Conservation (phyloP, 108 stramenopile genomes). For the Skeletonema marinoi region DNA sequence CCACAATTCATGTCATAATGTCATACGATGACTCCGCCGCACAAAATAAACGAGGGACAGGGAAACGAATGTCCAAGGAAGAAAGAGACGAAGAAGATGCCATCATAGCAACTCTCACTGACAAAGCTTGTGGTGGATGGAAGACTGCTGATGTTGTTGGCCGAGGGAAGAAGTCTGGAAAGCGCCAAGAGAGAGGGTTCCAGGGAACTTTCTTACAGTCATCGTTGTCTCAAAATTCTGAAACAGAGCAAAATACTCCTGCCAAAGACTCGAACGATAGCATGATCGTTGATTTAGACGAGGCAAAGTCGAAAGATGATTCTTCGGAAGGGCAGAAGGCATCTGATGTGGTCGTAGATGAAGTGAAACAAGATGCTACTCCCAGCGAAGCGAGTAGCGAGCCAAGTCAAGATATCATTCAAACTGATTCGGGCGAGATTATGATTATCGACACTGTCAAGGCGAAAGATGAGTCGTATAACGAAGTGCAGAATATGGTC, state of each 20-base stretch:
- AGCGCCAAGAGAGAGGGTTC: constrained; percentile 38
- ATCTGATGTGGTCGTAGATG: neutral
- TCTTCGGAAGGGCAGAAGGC: neutral
- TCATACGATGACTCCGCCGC: constrained; percentile 12
- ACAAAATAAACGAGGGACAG: neutral
- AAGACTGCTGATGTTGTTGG: constrained; percentile 1
- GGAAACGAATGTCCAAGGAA: constrained; percentile 20
- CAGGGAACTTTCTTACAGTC: constrained; percentile 41
- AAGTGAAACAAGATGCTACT: neutral
- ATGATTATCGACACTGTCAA: neutral
- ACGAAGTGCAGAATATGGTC: neutral
- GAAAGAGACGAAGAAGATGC: constrained; percentile 34
- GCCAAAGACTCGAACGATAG: neutral
- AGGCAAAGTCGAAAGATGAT: neutral
- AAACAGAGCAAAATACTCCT: neutral
- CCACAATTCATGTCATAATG: constrained; percentile 15
- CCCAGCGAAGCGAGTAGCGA: neutral
- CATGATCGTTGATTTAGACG: neutral
- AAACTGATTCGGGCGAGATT: neutral
- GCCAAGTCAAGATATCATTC: neutral
- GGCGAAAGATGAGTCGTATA: neutral
- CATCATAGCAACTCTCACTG: constrained; percentile 20
- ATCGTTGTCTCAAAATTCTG: constrained; percentile 1
- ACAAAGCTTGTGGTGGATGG: constrained; percentile 26
- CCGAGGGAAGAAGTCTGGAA: constrained; percentile 8